Conservation (phyloP, 805 yeast genomes). For the Teunomyces cretensis region DNA sequence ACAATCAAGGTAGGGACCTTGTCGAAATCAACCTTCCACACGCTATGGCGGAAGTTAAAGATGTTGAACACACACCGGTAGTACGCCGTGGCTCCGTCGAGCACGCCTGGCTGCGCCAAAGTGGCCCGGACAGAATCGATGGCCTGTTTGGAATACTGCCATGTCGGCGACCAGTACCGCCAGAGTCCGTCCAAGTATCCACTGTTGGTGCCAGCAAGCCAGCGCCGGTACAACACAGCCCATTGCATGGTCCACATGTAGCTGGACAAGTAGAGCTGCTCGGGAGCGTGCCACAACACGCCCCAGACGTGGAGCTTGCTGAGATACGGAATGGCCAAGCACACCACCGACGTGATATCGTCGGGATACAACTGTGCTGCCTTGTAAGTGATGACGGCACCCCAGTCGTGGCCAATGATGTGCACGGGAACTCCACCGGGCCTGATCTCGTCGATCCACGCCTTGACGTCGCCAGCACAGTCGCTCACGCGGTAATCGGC, state of each 20-base stretch:
- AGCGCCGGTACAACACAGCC: constrained; percentile 20
- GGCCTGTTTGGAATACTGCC: constrained; percentile 26
- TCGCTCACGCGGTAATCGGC: constrained; percentile 26
- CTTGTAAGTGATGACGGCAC: constrained; percentile 37
- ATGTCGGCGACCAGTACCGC: constrained; percentile 41
- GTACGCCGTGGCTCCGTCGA: constrained; percentile 39
- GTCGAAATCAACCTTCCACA: constrained; percentile 23
- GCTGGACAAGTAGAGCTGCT: constrained; percentile 33
- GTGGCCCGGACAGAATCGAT: constrained; percentile 30
- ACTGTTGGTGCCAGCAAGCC: constrained; percentile 17
- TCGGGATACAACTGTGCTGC: constrained; percentile 36
- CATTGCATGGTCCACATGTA: constrained; percentile 41
- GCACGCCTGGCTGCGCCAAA: constrained; percentile 22
- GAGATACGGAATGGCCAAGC: constrained; percentile 42
- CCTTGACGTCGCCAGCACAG: constrained; percentile 33
- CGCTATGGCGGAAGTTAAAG: constrained; percentile 18
- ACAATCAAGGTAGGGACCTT: constrained; percentile 37
- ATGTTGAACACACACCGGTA: constrained; percentile 30
- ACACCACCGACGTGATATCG: constrained; percentile 28
- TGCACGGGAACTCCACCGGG: constrained; percentile 27
- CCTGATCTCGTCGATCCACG: constrained; percentile 29
- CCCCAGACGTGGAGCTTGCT: constrained; percentile 27
- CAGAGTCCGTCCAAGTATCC: constrained; percentile 36
- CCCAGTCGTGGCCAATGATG: constrained; percentile 47
- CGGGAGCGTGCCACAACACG: constrained; percentile 28